These are phyloP conservation scores for Starmerella floricola DNA, from an alignment of 805 yeast species.

Conservation along the genomic window DNA sequence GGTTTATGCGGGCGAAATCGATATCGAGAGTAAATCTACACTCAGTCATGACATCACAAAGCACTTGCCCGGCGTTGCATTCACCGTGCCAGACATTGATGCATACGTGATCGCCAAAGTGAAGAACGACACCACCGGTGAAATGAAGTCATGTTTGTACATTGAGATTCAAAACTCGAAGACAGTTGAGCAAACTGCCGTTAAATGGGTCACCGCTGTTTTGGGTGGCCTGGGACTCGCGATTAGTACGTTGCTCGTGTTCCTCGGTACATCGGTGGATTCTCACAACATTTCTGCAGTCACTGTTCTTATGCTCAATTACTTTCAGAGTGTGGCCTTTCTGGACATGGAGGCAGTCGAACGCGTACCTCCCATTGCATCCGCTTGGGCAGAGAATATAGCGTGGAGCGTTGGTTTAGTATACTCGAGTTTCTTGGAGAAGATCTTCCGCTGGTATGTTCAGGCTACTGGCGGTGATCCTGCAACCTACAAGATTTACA, in stretches of 20 bases:
- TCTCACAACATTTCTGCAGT: conserved; percentile 84
- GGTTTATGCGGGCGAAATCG: conserved; percentile 66
- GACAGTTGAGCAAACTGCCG: conserved; percentile 67
- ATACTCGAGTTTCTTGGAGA: conserved; percentile 67
- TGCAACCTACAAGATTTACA: conserved; percentile 44
- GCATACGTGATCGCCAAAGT: conserved; percentile 55
- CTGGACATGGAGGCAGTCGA: conserved; percentile 77
- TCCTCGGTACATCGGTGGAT: conserved; percentile 78
- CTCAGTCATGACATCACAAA: conserved; percentile 36
- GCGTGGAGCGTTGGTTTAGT: conserved; percentile 95
- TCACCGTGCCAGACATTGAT: conserved; percentile 74
- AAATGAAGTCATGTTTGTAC: conserved; percentile 58
- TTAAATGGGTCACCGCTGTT: conserved; percentile 88
- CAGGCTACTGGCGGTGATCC: conserved; percentile 90
- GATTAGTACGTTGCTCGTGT: conserved; percentile 66
- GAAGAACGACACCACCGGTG: conserved; percentile 27
- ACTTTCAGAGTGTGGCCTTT: conserved; percentile 80
- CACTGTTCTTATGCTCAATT: conserved; percentile 68
- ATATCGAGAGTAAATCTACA: conserved; percentile 58
- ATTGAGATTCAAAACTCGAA: conserved; percentile 64
- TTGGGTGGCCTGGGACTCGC: conserved; percentile 80
- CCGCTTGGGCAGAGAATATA: conserved; percentile 82
- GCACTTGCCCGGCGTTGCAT: conserved; percentile 74
- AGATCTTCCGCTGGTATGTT: conserved; percentile 82
- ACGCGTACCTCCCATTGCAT: conserved; percentile 81